phyloP scores from a whole-genome alignment of 73 alveolate genomes.

The Chromera velia region DNA sequence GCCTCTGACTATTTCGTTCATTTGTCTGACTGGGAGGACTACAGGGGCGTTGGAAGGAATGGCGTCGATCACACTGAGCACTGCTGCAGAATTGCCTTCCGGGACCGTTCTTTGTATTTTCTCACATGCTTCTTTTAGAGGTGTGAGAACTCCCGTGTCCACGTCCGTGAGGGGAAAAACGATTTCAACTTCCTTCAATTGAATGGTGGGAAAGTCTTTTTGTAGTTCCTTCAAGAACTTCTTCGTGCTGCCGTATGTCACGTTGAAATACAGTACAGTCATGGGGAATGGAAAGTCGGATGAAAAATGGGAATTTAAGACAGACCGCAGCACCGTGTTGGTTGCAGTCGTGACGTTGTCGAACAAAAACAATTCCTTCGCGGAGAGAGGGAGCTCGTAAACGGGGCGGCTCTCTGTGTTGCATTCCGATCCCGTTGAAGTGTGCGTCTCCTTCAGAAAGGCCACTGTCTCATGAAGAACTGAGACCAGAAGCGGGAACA shows the following conservation, averaged over 20 bases:
- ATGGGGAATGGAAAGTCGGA: too few relatives aligned
- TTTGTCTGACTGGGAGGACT: background rate
- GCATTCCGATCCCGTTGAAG: background rate
- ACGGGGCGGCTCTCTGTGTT: too few relatives aligned
- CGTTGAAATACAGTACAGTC: background rate
- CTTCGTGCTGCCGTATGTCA: constrained; percentile 35
- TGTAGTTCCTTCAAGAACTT: constrained; percentile 21
- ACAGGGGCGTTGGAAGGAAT: constrained; percentile 37
- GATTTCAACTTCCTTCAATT: background rate
- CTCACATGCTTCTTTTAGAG: too few relatives aligned
- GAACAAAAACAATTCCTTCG: background rate
- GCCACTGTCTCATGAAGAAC: too few relatives aligned
- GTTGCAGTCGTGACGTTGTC: background rate
- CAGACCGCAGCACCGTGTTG: background rate
- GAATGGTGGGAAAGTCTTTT: constrained; percentile 14
- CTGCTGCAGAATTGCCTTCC: constrained; percentile 5
- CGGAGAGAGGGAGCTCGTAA: too few relatives aligned
- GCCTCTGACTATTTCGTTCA: too few relatives aligned
- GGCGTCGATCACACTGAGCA: constrained; percentile 17
- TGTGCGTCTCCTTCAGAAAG: too few relatives aligned
- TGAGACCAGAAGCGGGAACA: background rate
- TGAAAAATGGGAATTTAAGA: too few relatives aligned
- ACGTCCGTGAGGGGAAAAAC: background rate
- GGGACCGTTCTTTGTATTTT: too few relatives aligned
- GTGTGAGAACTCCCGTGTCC: too few relatives aligned